Evolutionary conservation across 1,284 basidiomycete species (phyloP).

Genomic region (Cryptococcus neoformans): DNA sequence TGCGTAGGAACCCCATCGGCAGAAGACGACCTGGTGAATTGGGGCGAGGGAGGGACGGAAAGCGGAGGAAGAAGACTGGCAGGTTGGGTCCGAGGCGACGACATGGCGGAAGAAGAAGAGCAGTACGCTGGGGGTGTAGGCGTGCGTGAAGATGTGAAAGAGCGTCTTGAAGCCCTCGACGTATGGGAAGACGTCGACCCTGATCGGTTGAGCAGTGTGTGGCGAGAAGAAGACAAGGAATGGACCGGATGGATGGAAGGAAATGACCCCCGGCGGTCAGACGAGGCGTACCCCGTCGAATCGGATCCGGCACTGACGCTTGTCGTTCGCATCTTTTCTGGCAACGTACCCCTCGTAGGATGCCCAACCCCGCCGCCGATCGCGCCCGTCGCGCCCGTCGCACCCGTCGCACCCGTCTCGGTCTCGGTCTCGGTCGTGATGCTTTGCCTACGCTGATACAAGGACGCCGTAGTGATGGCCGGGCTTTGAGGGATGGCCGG

Average conservation of each 20-base stretch:
- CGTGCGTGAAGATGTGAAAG: no score
- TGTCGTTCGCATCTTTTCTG: no score
- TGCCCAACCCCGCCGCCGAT: no score
- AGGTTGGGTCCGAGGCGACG: neutral
- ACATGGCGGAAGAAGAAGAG: neutral
- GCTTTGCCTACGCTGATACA: slow-evolving; percentile 17
- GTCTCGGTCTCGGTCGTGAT: slow-evolving; percentile 8
- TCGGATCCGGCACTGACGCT: no score
- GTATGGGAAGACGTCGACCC: no score
- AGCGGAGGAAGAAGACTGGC: neutral
- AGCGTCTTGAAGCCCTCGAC: no score
- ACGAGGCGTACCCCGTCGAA: neutral
- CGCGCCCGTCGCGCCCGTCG: no score
- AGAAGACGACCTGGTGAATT: neutral
- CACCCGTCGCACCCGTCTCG: neutral
- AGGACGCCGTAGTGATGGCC: slow-evolving; percentile 9
- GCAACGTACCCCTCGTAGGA: no score
- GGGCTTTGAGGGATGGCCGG: neutral
- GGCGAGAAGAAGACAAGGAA: no score
- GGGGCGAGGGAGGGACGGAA: slow-evolving; percentile 11
- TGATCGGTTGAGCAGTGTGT: no score
- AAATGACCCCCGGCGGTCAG: neutral
- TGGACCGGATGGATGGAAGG: no score
- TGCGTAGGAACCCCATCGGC: neutral
- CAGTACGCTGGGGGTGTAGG: neutral